Percentiles rank a stretch among this genome's conserved stretches.
phyloP scores from a whole-genome alignment of 2,329 filamentous ascomycete genomes.

The Epichloe glyceriae region DNA sequence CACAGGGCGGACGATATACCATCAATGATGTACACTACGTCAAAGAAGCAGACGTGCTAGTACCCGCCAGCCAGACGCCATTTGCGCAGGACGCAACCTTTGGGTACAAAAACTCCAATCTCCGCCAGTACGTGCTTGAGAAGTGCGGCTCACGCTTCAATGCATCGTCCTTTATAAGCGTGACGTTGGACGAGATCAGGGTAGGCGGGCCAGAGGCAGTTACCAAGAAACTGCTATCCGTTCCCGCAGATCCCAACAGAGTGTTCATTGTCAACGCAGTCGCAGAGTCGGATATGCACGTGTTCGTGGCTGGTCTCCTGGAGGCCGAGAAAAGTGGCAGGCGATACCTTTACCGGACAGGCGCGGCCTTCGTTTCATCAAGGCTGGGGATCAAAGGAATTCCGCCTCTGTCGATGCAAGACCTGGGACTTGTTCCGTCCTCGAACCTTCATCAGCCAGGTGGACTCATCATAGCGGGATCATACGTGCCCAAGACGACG shows the following conservation, averaged over 20 bases:
- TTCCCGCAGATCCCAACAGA: constrained; percentile 20
- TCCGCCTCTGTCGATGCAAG: constrained; percentile 30
- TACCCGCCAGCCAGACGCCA: constrained; percentile 34
- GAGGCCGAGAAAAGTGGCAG: constrained; percentile 18
- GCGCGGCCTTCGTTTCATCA: constrained; percentile 29
- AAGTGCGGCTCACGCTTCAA: constrained; percentile 27
- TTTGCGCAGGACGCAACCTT: constrained; percentile 46
- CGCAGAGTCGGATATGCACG: constrained; percentile 40
- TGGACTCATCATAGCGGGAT: constrained; percentile 40
- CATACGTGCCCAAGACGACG: constrained; percentile 45
- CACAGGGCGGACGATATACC: constrained; percentile 41
- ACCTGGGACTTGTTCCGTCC: constrained; percentile 22
- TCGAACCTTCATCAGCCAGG: constrained; percentile 16
- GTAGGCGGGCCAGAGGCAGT: constrained; percentile 16
- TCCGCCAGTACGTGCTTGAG: constrained; percentile 34
- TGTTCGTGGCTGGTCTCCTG: constrained; percentile 37
- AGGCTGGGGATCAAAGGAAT: constrained; percentile 37
- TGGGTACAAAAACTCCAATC: constrained; percentile 39
- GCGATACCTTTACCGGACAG: constrained; percentile 25
- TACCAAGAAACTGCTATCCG: constrained; percentile 13
- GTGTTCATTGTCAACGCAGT: constrained; percentile 42
- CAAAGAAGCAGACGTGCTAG: constrained; percentile 29
- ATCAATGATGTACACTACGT: constrained; percentile 45
- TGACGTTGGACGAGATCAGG: constrained; percentile 18
- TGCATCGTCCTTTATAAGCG: constrained; percentile 13